Evolutionary conservation across 495 filamentous ascomycete genomes (phyloP).

Genomic region (Xylaria acuta): DNA sequence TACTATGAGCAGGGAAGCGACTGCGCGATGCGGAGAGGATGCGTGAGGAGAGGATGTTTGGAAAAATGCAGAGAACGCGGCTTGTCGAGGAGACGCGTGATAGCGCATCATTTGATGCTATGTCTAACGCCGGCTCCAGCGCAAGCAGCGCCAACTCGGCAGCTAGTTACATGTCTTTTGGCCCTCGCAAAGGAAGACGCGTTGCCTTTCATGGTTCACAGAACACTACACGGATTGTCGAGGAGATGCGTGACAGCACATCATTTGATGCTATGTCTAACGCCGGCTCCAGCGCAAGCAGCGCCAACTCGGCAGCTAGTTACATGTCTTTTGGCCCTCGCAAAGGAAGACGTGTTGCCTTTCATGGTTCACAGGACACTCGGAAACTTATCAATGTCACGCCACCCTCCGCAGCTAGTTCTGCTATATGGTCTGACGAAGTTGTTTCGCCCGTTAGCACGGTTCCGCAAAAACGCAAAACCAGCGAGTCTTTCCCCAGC

Average conservation of each 20-base stretch:
- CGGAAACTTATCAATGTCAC: not conserved
- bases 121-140: not conserved
- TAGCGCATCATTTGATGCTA: not conserved
- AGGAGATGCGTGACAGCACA: not conserved
- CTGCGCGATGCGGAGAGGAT: no score
- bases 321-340: constrained; percentile 15
- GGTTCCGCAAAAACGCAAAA: not conserved
- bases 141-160: not conserved
- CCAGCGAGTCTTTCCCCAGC: not conserved
- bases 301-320: not conserved
- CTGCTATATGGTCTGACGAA: not conserved
- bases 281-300: not conserved
- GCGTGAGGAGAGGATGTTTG: no score
- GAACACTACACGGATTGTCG: no score
- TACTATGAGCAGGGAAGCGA: no score
- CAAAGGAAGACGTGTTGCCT: constrained; percentile 7
- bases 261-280: not conserved
- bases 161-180: constrained; percentile 9
- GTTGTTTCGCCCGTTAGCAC: not conserved
- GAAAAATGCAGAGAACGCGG: not conserved
- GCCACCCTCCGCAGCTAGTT: not conserved
- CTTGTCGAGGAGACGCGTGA: not conserved
- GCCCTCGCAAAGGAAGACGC: constrained; percentile 10
- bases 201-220: not conserved
- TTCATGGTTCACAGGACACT: not conserved